A percentile compares a stretch with the other conserved stretches of the same genome.
Evolutionary conservation across 106 monocot species (phyloP).

Genomic region (Platanthera zijinensis): DNA sequence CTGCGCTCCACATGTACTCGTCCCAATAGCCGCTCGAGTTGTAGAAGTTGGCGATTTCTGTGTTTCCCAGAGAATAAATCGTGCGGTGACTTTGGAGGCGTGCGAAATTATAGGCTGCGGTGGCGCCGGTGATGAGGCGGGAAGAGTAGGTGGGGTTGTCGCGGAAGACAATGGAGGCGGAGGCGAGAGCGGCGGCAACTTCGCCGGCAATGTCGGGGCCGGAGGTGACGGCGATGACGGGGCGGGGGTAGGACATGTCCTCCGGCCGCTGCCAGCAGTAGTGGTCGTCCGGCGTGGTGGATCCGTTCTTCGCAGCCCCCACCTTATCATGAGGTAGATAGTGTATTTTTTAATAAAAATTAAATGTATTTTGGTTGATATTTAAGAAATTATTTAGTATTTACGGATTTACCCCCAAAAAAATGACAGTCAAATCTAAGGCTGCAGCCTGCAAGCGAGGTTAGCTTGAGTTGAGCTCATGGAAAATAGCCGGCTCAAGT

Average conservation of each 20-base stretch:
- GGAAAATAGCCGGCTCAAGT: no score
- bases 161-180: slow-evolving; percentile 84
- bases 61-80: slow-evolving; percentile 35
- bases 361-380: no score
- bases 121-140: slow-evolving; percentile 49
- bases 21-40: slow-evolving; percentile 90
- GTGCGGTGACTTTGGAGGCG: slow-evolving; percentile 17
- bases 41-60: slow-evolving; percentile 43
- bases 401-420: no score
- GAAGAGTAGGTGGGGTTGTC: slow-evolving; percentile 60
- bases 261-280: slow-evolving; percentile 91
- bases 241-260: slow-evolving; percentile 68
- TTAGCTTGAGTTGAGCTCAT: no score
- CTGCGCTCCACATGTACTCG: slow-evolving; percentile 87
- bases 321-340: slow-evolving; percentile 27
- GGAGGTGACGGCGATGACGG: slow-evolving; percentile 12
- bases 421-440: no score
- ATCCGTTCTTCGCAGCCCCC: slow-evolving; percentile 38
- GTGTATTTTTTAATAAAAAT: no score
- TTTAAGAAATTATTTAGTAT: no score
- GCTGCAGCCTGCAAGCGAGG: no score
- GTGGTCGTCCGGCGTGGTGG: slow-evolving; percentile 64
- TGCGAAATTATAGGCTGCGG: slow-evolving; percentile 61
- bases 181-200: slow-evolving; percentile 72
- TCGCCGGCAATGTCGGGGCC: slow-evolving; percentile 74